A percentile compares a stretch with the other conserved stretches of the same genome.
Conservation (phyloP, 306 rosid genomes). For the Cicer cuneatum region DNA sequence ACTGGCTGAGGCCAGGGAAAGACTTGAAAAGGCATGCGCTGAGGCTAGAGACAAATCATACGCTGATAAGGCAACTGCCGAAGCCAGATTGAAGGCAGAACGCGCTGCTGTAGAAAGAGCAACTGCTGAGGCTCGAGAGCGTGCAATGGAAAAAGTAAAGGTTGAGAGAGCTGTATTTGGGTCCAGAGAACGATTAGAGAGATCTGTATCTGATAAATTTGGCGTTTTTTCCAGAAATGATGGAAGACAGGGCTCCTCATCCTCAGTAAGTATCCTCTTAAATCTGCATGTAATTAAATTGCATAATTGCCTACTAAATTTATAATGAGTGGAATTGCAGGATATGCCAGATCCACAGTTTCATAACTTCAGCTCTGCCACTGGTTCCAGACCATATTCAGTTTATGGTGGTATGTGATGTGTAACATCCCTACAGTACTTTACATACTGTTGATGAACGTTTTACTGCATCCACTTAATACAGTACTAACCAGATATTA, state of each 20-base stretch:
- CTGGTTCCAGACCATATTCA: slow-evolving; percentile 62
- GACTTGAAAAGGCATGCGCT: slow-evolving; percentile 93
- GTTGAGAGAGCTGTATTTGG: slow-evolving; percentile 72
- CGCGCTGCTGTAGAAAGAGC: slow-evolving; percentile 94
- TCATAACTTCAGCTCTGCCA: slow-evolving; percentile 51
- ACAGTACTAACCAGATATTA: slow-evolving; percentile 36
- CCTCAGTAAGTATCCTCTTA: slow-evolving; percentile 62
- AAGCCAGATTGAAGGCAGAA: slow-evolving; percentile 85
- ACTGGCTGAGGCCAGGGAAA: slow-evolving; percentile 84
- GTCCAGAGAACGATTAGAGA: slow-evolving; percentile 72
- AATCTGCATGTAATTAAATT: slow-evolving; percentile 38
- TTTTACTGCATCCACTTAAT: slow-evolving; percentile 36
- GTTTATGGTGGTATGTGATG: slow-evolving; percentile 65
- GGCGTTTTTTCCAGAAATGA: slow-evolving; percentile 57
- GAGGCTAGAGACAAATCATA: slow-evolving; percentile 88
- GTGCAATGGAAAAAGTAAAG: slow-evolving; percentile 78
- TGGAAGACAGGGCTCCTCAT: slow-evolving; percentile 67
- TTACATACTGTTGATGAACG: slow-evolving; percentile 40
- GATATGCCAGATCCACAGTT: slow-evolving; percentile 66
- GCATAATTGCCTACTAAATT: slow-evolving; percentile 23
- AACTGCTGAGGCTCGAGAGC: slow-evolving; percentile 91
- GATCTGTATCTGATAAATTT: slow-evolving; percentile 89
- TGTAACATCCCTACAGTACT: slow-evolving; percentile 18
- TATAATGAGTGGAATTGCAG: slow-evolving; percentile 55
- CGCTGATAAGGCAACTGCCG: slow-evolving; percentile 71